Conservation (phyloP, 116 monocot species). For the Thalassia testudinum region DNA sequence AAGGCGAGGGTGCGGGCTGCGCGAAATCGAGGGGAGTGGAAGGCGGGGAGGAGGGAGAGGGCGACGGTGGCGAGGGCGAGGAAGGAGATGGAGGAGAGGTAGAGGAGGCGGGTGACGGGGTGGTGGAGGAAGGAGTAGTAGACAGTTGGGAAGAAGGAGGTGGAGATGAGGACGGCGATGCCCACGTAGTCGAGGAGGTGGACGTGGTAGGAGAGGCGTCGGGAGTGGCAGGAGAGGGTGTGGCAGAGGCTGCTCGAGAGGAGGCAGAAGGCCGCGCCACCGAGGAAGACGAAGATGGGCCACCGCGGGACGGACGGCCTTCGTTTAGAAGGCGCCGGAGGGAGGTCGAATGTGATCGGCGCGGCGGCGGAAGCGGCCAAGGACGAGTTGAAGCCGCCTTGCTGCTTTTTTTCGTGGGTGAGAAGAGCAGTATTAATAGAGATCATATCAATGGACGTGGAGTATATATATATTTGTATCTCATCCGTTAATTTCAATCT, state of each 20-base stretch:
- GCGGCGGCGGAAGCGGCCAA: not conserved
- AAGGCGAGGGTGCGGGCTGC: slow-evolving; percentile 47
- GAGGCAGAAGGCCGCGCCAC: slow-evolving; percentile 63
- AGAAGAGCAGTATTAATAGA: not conserved
- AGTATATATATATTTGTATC: not conserved
- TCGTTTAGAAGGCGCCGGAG: not conserved
- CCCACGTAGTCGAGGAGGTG: slow-evolving; percentile 64
- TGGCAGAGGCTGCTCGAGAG: slow-evolving; percentile 58
- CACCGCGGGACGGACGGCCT: slow-evolving; percentile 33
- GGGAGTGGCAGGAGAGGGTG: slow-evolving; percentile 78
- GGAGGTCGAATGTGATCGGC: not conserved
- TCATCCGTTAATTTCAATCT: no score
- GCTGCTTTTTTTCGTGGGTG: slow-evolving; percentile 1
- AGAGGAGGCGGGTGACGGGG: slow-evolving; percentile 35
- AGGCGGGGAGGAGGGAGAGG: slow-evolving; percentile 36
- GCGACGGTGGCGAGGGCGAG: slow-evolving; percentile 29
- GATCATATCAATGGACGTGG: not conserved
- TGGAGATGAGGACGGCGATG: slow-evolving; percentile 73
- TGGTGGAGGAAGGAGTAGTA: slow-evolving; percentile 72
- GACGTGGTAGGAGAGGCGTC: slow-evolving; percentile 51
- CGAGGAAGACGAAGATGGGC: slow-evolving; percentile 74
- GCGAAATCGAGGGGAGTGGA: slow-evolving; percentile 23
- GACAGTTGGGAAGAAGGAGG: slow-evolving; percentile 86
- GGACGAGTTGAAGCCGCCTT: slow-evolving; percentile 26
- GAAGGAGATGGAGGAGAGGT: slow-evolving; percentile 45